Conservation (phyloP, 2,329 filamentous ascomycete species). For the Colletotrichum tabaci region DNA sequence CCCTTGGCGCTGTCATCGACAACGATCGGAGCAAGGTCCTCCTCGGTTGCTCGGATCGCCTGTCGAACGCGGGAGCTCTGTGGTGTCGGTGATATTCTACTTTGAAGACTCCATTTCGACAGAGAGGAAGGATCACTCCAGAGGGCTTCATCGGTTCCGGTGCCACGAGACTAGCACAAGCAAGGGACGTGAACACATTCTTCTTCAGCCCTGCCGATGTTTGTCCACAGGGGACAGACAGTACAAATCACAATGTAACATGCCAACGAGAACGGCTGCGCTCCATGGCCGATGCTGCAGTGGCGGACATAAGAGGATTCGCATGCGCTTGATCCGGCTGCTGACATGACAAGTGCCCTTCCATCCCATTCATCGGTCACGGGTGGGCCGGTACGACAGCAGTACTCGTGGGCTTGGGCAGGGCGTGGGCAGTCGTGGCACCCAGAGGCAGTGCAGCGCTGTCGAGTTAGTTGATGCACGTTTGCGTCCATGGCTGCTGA, state of each 20-base stretch:
- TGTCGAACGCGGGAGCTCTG: background rate
- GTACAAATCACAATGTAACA: conserved; percentile 17
- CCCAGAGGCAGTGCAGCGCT: conserved; percentile 17
- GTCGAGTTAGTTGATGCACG: conserved; percentile 4
- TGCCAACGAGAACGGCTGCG: conserved; percentile 5
- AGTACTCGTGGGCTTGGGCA: background rate
- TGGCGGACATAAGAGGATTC: background rate
- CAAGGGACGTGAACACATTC: background rate
- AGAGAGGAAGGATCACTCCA: background rate
- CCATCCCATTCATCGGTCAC: conserved; percentile 2
- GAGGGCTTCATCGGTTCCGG: conserved; percentile 11
- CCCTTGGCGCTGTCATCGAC: conserved; percentile 38
- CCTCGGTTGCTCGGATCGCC: background rate
- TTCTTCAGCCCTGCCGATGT: conserved; percentile 31
- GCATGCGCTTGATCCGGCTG: conserved; percentile 4
- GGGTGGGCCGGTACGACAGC: conserved; percentile 27
- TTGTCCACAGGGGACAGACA: background rate
- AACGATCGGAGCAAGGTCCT: conserved; percentile 29
- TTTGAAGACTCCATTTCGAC: background rate
- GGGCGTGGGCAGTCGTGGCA: conserved; percentile 8
- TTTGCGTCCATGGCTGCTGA: conserved; percentile 20
- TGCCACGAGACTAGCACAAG: conserved; percentile 13
- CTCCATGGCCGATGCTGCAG: background rate
- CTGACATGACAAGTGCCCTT: conserved; percentile 25
- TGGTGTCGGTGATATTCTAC: too few species aligned